phyloP scores from a whole-genome alignment of 2,329 filamentous ascomycete genomes.

The Chlorencoelia australis region DNA sequence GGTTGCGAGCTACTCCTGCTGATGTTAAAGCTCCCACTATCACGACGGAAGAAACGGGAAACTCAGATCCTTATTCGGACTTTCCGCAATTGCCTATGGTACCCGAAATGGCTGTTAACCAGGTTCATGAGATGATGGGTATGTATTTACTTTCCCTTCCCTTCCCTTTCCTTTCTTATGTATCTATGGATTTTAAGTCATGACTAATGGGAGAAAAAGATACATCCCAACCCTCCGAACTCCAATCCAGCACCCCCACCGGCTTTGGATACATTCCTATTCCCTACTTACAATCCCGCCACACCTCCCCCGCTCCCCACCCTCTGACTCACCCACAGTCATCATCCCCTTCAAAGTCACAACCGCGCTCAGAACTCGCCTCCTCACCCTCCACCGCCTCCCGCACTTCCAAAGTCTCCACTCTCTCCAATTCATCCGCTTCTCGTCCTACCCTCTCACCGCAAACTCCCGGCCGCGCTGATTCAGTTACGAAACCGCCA shows the following conservation, averaged over 20 bases:
- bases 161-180: conserved; percentile 1
- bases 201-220: conserved; percentile 10
- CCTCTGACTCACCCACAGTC: conserved; percentile 13
- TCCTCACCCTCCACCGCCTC: conserved; percentile 15
- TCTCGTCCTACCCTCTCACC: conserved; percentile 9
- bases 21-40: conserved; percentile 23
- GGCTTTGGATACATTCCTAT: conserved; percentile 12
- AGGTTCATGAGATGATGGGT: conserved; percentile 28
- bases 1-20: conserved; percentile 18
- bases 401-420: conserved; percentile 12
- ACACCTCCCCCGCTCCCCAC: conserved; percentile 5
- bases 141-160: conserved; percentile 11
- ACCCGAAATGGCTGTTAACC: conserved; percentile 20
- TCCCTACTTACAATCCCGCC: conserved; percentile 10
- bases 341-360: conserved; percentile 11
- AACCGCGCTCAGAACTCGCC: conserved; percentile 6
- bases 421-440: conserved; percentile 7
- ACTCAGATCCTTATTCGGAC: conserved; percentile 13
- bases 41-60: conserved; percentile 21
- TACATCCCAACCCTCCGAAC: conserved; percentile 18
- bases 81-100: conserved; percentile 8
- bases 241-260: conserved; percentile 11
- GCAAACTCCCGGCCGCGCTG: conserved; percentile 7
- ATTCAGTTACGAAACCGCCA: conserved; percentile 10
- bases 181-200: background rate